Evolutionary conservation across 176 grass and related monocot genomes (phyloP), one percentile per base, ranked within the genome.

Genomic region (Triticum turgidum): DNA sequence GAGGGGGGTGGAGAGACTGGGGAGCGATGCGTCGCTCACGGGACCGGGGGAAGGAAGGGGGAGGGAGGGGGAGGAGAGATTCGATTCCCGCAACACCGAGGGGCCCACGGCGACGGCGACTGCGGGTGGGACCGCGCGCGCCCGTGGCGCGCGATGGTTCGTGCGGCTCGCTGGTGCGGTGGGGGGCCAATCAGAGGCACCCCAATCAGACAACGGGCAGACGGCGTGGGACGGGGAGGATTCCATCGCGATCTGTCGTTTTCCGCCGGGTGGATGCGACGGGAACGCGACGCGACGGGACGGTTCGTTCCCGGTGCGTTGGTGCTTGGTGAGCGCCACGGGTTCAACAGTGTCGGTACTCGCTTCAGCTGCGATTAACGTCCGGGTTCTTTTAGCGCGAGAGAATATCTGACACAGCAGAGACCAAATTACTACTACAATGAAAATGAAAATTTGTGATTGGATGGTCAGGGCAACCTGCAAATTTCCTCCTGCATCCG

Each of bases 1-100:
- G 49, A 5, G 15, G 14, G 47, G 51, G 51, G 51, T 7, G 51
- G 51, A 1, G 45, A 8, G 42, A 13, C 14, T 15, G 29, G 63
- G 51, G 30, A 20, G 83, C 78, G 78, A 85, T 44, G 76, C 69
- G 87, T 69, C 67, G 61, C 41, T 77, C 88, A 86, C 84, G 79
- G 87, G 87, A 32, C 52, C 52, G 47, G 54, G 29, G 2, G 11
- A 8, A 44, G 3, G 37, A 0, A 6, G 56, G 1, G 41, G 44
- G 11, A 41, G 54, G n/a, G n/a, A n/a, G n/a, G n/a, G 15, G 2
- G n/a, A 7, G 11, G 21, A 21, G 59, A 90, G 88, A 90, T 86
- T 78, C 88, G 83, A 89, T 89, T 86, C 73, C 79, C 73, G 88
- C 71, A 44, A 56, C 52, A 49, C 14, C 12, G 42, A 3, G 63